Conservation (phyloP, 176 grass and related monocot genomes). For the Oryza meridionalis region DNA sequence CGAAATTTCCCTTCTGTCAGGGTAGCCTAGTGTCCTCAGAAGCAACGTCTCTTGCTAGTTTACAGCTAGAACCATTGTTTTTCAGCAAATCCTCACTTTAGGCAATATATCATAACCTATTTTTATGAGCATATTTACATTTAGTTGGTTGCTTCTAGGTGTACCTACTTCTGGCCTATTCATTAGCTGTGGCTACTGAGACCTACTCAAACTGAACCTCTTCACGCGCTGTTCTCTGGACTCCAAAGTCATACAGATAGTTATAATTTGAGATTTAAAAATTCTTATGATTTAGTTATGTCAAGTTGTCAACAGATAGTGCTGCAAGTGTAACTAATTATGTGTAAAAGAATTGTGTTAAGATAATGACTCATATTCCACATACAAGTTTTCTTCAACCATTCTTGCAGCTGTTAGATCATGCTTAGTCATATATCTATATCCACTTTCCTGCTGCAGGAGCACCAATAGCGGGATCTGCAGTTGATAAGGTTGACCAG, state of each 20-base stretch:
- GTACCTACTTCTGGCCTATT: background rate
- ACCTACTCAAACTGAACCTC: background rate
- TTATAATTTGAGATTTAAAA: background rate
- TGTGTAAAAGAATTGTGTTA: background rate
- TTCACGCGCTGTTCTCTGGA: background rate
- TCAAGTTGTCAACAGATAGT: background rate
- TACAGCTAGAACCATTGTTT: background rate
- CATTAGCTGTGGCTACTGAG: background rate
- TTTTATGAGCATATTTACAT: background rate
- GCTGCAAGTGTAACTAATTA: background rate
- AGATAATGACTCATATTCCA: slow-evolving; percentile 9
- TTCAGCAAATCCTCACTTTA: slow-evolving; percentile 2
- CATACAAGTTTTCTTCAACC: slow-evolving; percentile 1
- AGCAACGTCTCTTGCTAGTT: slow-evolving; percentile 6
- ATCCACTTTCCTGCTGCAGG: slow-evolving; percentile 51
- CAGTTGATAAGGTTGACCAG: slow-evolving; percentile 85
- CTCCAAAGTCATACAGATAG: background rate
- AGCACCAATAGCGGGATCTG: slow-evolving; percentile 81
- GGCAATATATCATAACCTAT: background rate
- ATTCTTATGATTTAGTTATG: slow-evolving; percentile 21
- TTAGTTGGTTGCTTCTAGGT: background rate
- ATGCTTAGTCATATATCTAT: slow-evolving; percentile 41
- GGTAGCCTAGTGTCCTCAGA: background rate
- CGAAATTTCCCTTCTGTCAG: background rate
- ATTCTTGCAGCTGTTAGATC: background rate